Evolutionary conservation across 139 green algal genomes (phyloP), one percentile per base, ranked within the genome.

Genomic region (Chlamydomonas sp.): DNA sequence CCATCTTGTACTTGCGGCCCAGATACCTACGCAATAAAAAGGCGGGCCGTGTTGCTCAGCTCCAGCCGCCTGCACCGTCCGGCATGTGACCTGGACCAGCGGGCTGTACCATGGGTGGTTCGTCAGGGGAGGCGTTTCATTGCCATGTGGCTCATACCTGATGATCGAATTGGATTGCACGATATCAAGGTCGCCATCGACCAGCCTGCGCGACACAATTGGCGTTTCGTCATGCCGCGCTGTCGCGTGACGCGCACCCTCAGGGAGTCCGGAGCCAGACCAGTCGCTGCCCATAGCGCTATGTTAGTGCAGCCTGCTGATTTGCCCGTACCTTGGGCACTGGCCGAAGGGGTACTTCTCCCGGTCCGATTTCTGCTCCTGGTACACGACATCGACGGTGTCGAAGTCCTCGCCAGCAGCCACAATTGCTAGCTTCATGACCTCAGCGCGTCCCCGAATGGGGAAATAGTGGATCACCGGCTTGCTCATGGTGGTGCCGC

Each of bases 101-200:
- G 0, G 31, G 31, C 31, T 49, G 31, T 49, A 49, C 31, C 31
- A 49, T 49, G 31, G 31, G 31, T 49, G 31, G 31, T 49, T 49
- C 31, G 31, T 49, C 31, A 49, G 31, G 31, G 31, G 31, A 49
- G 31, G 31, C 31, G 31, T 49, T 49, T 49, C 31, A 49, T 49
- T 49, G 31, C 31, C 59, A 85, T 84, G 66, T 12, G 14, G 5
- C 77, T 69, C 72, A 5, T 18, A 85, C 67, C 93, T 77, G 15
- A 93, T 78, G 60, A 95, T 95, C 2, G 93, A 71, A 69, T 95
- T 95, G 59, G n/a, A 81, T 86, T 95, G 93, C 4, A 67, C 74
- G 4, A 95, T 79, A 64, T 92, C 76, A 0, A 93, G 74, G 5
- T 93, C 92, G 3, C 88, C 90, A 82, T 95, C 92, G 5, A 93